Evolutionary conservation across 805 yeast genomes (phyloP), one percentile per base, ranked within the genome.

Genomic region (Schwanniomyces pseudopolymorphus): DNA sequence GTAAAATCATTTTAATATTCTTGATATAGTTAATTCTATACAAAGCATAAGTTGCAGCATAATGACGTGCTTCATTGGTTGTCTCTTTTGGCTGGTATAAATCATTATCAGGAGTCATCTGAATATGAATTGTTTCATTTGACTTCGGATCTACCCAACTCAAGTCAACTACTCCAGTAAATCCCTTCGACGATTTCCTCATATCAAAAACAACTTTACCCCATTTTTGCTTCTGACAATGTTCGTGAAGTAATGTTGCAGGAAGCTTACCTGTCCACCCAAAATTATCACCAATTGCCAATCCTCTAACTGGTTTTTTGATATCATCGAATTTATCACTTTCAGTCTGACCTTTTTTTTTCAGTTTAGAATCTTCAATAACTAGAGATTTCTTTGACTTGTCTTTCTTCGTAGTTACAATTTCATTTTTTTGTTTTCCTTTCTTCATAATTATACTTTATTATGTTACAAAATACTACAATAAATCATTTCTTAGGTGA

Each of bases 181-280:
- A 77, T 0, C 96, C 95, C 40, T 56, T 59, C 35, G 51, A 40
- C 5, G 53, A 49, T 51, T 66, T 60, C 38, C 68, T 76, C 87
- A 85, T 84, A 41, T 87, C 91, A 54, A 89, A 88, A 19, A 78
- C 83, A 3, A 89, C 95, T 53, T 84, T 85, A 48, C 84, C 85
- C 99, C 99, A 92, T 65, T 89, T 89, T 48, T 79, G 82, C 61
- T 85, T 87, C 62, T 89, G 97, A 51, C 94, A 87, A 52, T 83
- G 85, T 59, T 92, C 99, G 58, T 89, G 89, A 4, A 92, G 75
- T 14, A 92, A 66, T 0, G 94, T 83, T 2, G 87, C 89, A 0
- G 99, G 98, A 13, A 92, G 72, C 57, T 92, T 92, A 1, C 99
- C 99, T 0, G 97, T 90, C 97, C 97, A 90, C 24, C 92, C 89